A percentile compares a stretch with the other conserved stretches of the same genome.
Evolutionary conservation across 345 rosid species (phyloP).

Genomic region (Lepidium didymum): DNA sequence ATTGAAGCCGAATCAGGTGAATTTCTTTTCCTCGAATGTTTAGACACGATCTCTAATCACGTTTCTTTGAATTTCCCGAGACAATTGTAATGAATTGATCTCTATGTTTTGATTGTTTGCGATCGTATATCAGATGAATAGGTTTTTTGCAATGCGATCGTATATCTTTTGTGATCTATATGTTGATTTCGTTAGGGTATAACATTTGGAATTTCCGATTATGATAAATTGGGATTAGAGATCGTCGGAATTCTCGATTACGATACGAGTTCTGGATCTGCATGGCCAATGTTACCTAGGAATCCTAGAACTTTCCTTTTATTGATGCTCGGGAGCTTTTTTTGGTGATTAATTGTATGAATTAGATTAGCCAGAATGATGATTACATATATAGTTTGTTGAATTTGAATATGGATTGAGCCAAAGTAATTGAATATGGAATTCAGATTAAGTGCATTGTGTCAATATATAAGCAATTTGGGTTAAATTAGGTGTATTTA

Average conservation of each 20-base stretch:
- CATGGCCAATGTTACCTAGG: neutral
- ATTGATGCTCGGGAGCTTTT: neutral
- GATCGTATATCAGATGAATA: neutral
- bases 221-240: too few species aligned
- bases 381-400: neutral
- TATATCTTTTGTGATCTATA: neutral
- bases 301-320: neutral
- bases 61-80: neutral
- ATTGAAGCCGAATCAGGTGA: constrained; percentile 7
- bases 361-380: neutral
- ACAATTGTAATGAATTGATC: neutral
- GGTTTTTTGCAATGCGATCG: neutral
- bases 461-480: neutral
- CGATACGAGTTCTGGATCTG: neutral
- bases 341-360: neutral
- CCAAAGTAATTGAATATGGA: neutral
- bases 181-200: too few species aligned
- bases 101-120: neutral
- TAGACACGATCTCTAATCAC: neutral
- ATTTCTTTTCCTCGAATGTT: neutral
- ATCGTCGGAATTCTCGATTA: too few species aligned
- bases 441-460: neutral
- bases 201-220: too few species aligned
- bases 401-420: neutral
- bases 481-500: neutral